Percentiles rank a stretch among this genome's conserved stretches.
These are phyloP conservation scores for Pelomyxa schiedti DNA, from an alignment of 78 protist genomes.

Conservation along the genomic window DNA sequence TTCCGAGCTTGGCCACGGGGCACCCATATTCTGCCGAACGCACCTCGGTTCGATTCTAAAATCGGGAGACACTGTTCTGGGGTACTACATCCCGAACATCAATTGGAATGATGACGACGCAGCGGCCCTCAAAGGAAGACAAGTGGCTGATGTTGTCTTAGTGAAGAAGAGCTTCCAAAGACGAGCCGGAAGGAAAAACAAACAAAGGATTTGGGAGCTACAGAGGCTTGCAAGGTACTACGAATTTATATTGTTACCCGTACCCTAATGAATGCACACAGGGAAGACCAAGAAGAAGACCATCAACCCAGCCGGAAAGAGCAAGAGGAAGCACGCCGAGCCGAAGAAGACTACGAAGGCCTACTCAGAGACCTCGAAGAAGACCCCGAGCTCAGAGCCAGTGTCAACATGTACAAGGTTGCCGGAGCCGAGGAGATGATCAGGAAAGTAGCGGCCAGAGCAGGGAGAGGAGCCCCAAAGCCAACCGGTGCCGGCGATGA, in stretches of 20 bases:
- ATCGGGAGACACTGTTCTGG: slow-evolving; percentile 79
- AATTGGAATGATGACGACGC: slow-evolving; percentile 47
- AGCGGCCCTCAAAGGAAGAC: slow-evolving; percentile 2
- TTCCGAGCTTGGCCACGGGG: too few species aligned
- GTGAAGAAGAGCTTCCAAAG: slow-evolving; percentile 69
- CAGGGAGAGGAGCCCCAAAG: background rate
- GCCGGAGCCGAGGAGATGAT: background rate
- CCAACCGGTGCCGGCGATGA: slow-evolving; percentile 9
- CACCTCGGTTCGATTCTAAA: slow-evolving; percentile 77
- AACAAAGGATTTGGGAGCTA: slow-evolving; percentile 5
- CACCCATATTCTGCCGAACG: too few species aligned
- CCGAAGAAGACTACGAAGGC: slow-evolving; percentile 40
- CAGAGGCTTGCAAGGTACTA: background rate
- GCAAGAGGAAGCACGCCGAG: background rate
- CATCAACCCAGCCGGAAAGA: background rate
- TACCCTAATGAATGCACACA: background rate
- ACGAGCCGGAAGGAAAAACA: slow-evolving; percentile 19
- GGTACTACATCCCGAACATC: slow-evolving; percentile 44
- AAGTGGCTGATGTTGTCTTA: slow-evolving; percentile 67
- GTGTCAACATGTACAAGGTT: slow-evolving; percentile 34
- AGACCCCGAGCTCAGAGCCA: slow-evolving; percentile 60
- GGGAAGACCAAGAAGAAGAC: background rate
- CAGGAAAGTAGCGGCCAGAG: background rate
- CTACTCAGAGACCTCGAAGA: slow-evolving; percentile 74
- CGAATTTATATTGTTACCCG: too few species aligned